Base-by-base conservation (phyloP, 2,329 filamentous ascomycete species). In the Zasmidium angulare region DNA sequence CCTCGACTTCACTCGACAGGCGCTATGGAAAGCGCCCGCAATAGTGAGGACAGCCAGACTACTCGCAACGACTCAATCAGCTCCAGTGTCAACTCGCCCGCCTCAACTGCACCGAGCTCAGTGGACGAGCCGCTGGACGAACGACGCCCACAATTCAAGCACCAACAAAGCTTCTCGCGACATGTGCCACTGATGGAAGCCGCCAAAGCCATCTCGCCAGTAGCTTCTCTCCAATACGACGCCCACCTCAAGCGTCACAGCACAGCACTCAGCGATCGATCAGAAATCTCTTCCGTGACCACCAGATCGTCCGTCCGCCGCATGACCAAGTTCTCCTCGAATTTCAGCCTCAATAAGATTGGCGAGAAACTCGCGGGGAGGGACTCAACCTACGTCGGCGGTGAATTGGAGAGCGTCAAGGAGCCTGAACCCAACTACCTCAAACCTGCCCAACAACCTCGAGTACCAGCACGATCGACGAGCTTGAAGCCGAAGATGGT, bases 401-500 rank as follows among this genome's bases (percentile, higher is more conserved):
- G 58, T 22, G 55, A 60, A 22, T 50, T 58, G 17, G 56, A 63
- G 9, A 55, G 48, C 14, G 51, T 61, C 47, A 58, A 58, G 46
- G 58, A 65, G 20, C 24, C 60, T 4, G 53, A 55, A 17, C 24
- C 36, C 20, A 23, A 49, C 1, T 22, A 36, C 46, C 54, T 59
- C 17, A 56, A 51, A 36, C 57, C 52, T 21, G 50, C 53, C 2
- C 52, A 56, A 20, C 58, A 59, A 40, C 47, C 51, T 14, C 53
- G 55, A 56, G 52, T 56, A 12, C 61, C 58, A n/a, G 47, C 59
- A 14, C 59, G 63, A 14, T 59, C 50, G 51, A 56, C 63, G 26
- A 64, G 59, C 43, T 36, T 63, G 22, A 63, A 59, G 46, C 58
- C 62, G 9, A 73, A 70, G 62, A 64, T 74, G 63, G 56, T 73